Conservation (phyloP, 108 stramenopile species). For the Skeletonema grethae region DNA sequence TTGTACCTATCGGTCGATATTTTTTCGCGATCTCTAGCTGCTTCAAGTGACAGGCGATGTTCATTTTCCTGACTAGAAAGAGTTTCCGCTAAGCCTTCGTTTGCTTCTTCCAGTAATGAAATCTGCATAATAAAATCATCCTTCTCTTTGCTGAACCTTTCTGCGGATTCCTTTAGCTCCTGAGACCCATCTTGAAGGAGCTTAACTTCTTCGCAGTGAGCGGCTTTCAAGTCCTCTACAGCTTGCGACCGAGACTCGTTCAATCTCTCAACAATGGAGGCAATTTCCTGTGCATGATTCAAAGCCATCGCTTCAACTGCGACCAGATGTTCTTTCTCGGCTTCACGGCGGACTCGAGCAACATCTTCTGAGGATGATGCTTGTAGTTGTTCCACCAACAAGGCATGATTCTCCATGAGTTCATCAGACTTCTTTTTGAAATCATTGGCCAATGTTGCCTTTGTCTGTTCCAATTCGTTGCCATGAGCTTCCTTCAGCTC, state of each 20-base stretch:
- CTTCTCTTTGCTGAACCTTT: neutral
- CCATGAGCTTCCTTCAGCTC: neutral
- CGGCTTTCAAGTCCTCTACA: constrained; percentile 2
- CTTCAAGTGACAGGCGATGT: neutral
- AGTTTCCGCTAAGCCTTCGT: neutral
- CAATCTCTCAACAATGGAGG: neutral
- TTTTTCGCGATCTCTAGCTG: neutral
- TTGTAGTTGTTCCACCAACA: neutral
- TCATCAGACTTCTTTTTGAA: neutral
- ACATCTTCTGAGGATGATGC: neutral
- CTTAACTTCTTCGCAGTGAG: neutral
- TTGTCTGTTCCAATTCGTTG: neutral
- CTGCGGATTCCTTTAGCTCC: neutral
- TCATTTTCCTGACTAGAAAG: neutral
- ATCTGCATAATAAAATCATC: neutral
- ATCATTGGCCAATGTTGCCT: neutral
- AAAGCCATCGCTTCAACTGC: neutral
- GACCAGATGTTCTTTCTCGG: neutral
- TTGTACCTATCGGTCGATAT: neutral
- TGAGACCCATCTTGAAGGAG: neutral
- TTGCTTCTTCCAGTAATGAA: neutral
- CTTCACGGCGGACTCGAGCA: neutral
- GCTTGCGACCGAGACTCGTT: neutral
- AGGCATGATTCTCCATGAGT: neutral
- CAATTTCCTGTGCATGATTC: neutral